Conservation (phyloP, 768 basidiomycete species). For the Plicaturopsis crispa region DNA sequence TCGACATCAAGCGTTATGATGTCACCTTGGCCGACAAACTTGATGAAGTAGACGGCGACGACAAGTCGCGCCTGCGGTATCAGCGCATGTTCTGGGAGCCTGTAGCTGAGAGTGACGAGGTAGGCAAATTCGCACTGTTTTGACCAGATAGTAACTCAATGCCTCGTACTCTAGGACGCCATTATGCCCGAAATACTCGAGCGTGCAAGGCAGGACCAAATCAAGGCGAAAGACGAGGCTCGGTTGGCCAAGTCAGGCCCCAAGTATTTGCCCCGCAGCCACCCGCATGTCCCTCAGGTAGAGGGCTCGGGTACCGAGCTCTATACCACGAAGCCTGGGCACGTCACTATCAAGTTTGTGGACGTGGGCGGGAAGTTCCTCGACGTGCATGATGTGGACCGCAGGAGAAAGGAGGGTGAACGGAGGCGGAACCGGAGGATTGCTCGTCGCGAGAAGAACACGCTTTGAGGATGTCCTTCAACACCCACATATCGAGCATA, state of each 20-base stretch:
- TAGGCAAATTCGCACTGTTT: too few relatives aligned
- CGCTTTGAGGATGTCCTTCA: too few relatives aligned
- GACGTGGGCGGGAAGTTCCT: slow-evolving; percentile 72
- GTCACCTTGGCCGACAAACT: slow-evolving; percentile 55
- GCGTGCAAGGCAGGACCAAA: slow-evolving; percentile 33
- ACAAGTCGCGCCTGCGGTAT: slow-evolving; percentile 54
- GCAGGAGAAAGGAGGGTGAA: background rate
- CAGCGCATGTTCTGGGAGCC: slow-evolving; percentile 77
- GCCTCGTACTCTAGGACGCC: slow-evolving; percentile 39
- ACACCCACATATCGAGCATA: too few relatives aligned
- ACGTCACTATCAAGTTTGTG: slow-evolving; percentile 56
- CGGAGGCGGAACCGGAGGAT: background rate
- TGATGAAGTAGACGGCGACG: slow-evolving; percentile 47
- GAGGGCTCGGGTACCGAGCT: too few relatives aligned
- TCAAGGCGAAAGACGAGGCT: too few relatives aligned
- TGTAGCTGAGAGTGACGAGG: slow-evolving; percentile 58
- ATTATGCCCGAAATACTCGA: slow-evolving; percentile 52
- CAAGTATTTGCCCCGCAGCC: too few relatives aligned
- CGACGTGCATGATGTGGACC: slow-evolving; percentile 35
- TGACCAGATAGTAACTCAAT: too few relatives aligned
- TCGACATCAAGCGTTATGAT: too few relatives aligned
- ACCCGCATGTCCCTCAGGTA: too few relatives aligned
- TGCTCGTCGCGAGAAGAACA: too few relatives aligned
- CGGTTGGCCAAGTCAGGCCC: too few relatives aligned
- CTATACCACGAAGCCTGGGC: too few relatives aligned